Base-by-base conservation (phyloP, 176 grass and related monocot genomes). In the Elaeis guineensis region DNA sequence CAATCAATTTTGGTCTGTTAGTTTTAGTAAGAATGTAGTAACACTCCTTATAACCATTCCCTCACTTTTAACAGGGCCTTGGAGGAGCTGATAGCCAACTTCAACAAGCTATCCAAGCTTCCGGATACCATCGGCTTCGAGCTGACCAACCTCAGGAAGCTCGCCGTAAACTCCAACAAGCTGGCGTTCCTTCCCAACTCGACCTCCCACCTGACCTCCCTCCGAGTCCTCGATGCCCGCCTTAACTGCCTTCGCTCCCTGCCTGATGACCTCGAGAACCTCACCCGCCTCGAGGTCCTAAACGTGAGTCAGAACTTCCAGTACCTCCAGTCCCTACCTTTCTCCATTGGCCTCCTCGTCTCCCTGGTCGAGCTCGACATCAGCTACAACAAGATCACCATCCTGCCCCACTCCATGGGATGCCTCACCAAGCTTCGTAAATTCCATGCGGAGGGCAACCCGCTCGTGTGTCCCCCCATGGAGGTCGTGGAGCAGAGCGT, bases 241-340 rank as follows among this genome's bases (percentile, higher is more conserved):
- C 73, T 76, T 35, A 76, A 76, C 54, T 59, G 57, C 55, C 73
- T 76, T 29, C 62, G 49, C 30, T 22, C 26, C 24, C 62, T 76
- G 16, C 73, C 73, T n/a, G 73, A 77, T 19, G 73, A 30, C n/a
- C 63, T 77, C 24, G 73, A 77, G 52, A 77, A 77, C 54, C 55
- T 77, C 17, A 20, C 39, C 11, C 48, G 28, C 24, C 73, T 77
- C 23, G 22, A 77, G 50, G 64, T 61, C 57, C 64, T 77, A n/a
- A 77, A 50, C 25, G 53, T 69, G 21, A 48, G 61, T 48, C 73
- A 77, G 22, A 77, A 77, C 54, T 77, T 69, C 54, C 73, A 77
- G 2, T 65, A 59, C 54, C 54, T 77, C 8, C 18, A 17, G 19
- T 60, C 50, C 17, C 25, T 77, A 5, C 74, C 74, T 16, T 69